Conservation (phyloP, 2,329 filamentous ascomycete genomes). For the Mycosphaerelloides madeirae region DNA sequence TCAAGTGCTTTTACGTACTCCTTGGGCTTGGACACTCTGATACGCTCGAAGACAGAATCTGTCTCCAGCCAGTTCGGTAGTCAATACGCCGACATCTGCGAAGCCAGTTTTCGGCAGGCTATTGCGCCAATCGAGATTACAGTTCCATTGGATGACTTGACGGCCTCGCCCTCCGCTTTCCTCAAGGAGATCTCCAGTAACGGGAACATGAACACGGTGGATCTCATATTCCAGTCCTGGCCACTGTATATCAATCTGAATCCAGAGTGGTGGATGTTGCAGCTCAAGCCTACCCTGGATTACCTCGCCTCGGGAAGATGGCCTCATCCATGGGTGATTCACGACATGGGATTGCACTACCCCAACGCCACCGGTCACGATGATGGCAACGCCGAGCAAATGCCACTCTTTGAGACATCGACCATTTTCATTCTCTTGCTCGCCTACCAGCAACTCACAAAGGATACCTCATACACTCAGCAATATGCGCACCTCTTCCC, state of each 20-base stretch:
- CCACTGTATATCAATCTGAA: constrained; percentile 29
- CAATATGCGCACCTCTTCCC: constrained; percentile 49
- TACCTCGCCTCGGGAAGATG: constrained; percentile 24
- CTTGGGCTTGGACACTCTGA: constrained; percentile 15
- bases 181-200: constrained; percentile 53
- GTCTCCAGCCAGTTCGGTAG: constrained; percentile 21
- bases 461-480: constrained; percentile 45
- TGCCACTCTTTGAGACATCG: constrained; percentile 43
- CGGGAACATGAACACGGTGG: constrained; percentile 31
- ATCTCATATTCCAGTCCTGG: constrained; percentile 30
- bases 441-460: constrained; percentile 52
- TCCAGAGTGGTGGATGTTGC: constrained; percentile 19
- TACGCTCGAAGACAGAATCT: constrained; percentile 20
- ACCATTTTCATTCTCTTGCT: constrained; percentile 53
- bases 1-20: constrained; percentile 12
- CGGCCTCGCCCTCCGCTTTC: constrained; percentile 36
- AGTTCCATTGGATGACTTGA: constrained; percentile 18
- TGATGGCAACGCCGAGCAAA: constrained; percentile 44
- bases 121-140: constrained; percentile 27
- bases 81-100: constrained; percentile 27
- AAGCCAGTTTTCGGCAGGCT: constrained; percentile 25
- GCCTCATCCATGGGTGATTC: constrained; percentile 21
- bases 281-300: constrained; percentile 18
- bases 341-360: constrained; percentile 25
- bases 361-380: constrained; percentile 28